Conservation (phyloP, 805 yeast species). For the Yamadazyma sp. region DNA sequence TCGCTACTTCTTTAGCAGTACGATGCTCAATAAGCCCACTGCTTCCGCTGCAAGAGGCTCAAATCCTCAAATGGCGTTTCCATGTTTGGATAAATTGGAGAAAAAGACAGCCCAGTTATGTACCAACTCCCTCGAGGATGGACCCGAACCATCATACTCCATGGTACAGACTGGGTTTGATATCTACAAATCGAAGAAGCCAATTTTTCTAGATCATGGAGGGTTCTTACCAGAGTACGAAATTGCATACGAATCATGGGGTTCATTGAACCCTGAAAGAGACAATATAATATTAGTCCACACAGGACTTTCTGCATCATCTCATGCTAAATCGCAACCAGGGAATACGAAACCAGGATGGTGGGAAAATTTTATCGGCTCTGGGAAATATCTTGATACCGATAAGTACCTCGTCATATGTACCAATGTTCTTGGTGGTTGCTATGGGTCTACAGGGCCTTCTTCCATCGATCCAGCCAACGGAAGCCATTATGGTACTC, state of each 20-base stretch:
- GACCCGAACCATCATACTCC: slow-evolving; percentile 86
- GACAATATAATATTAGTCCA: slow-evolving; percentile 80
- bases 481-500: slow-evolving; percentile 69
- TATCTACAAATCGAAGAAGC: slow-evolving; percentile 51
- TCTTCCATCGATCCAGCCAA: slow-evolving; percentile 74
- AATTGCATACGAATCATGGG: slow-evolving; percentile 96
- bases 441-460: slow-evolving; percentile 95
- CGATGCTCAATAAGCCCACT: neutral
- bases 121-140: slow-evolving; percentile 50
- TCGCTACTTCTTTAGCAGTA: neutral
- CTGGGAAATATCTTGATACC: slow-evolving; percentile 78
- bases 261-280: slow-evolving; percentile 56
- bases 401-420: slow-evolving; percentile 79
- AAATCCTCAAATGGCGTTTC: slow-evolving; percentile 72
- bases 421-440: slow-evolving; percentile 91
- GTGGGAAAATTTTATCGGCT: slow-evolving; percentile 96
- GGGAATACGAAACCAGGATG: slow-evolving; percentile 76
- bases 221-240: slow-evolving; percentile 70
- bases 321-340: slow-evolving; percentile 84
- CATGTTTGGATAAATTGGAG: slow-evolving; percentile 81
- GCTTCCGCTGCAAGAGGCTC: slow-evolving; percentile 25
- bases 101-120: slow-evolving; percentile 42
- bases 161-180: slow-evolving; percentile 67
- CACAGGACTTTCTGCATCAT: slow-evolving; percentile 90
- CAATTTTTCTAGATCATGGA: slow-evolving; percentile 78